Evolutionary conservation across 306 rosid species (phyloP).

Genomic region (Fragaria vesca): DNA sequence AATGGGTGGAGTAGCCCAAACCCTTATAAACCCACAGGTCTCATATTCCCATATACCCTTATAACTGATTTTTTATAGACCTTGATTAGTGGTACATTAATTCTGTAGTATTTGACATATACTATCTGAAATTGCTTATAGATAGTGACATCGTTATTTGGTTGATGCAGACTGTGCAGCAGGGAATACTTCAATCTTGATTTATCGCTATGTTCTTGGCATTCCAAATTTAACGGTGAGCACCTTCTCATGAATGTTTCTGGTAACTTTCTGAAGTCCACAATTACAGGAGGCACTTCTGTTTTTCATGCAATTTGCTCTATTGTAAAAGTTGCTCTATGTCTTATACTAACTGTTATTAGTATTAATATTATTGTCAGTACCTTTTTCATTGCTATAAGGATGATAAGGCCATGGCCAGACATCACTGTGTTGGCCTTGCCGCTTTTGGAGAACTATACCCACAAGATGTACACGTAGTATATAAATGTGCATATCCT

Average conservation of each 20-base stretch:
- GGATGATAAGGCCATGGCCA: background rate
- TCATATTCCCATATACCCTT: too few species aligned
- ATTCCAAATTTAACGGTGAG: slow-evolving; percentile 84
- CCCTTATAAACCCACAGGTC: too few species aligned
- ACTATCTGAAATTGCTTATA: slow-evolving; percentile 13
- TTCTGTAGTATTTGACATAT: slow-evolving; percentile 9
- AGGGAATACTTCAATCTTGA: slow-evolving; percentile 52
- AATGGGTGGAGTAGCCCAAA: too few species aligned
- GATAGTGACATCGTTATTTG: slow-evolving; percentile 23
- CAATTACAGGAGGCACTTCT: slow-evolving; percentile 33
- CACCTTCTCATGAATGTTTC: slow-evolving; percentile 46
- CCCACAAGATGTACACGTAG: background rate
- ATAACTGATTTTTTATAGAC: background rate
- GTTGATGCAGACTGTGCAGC: slow-evolving; percentile 61
- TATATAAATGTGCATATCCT: background rate
- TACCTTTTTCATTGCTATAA: background rate
- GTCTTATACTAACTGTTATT: background rate
- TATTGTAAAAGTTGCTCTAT: slow-evolving; percentile 11
- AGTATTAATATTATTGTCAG: background rate
- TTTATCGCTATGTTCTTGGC: slow-evolving; percentile 59
- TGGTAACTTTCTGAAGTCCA: slow-evolving; percentile 41
- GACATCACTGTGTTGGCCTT: background rate
- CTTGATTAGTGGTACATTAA: slow-evolving; percentile 11
- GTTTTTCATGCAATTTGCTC: slow-evolving; percentile 42
- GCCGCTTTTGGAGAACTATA: background rate